These are phyloP conservation scores for Suhomyces terraborum DNA, from an alignment of 1,139 yeast genomes.

Conservation along the genomic window DNA sequence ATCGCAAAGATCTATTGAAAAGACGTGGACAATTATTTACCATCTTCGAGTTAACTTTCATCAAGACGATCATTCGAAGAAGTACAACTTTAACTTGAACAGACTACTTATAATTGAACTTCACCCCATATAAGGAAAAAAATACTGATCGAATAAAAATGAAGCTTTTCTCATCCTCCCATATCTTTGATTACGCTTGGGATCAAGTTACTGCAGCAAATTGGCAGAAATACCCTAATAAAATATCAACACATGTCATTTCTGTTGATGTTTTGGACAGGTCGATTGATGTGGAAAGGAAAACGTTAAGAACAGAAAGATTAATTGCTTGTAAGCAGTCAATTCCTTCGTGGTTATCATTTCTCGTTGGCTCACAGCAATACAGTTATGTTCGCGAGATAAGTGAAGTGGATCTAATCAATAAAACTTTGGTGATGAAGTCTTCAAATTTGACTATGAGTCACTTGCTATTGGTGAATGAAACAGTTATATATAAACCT, in stretches of 20 bases:
- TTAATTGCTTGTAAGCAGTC: conserved; percentile 87
- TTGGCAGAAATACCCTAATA: conserved; percentile 96
- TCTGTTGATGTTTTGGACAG: conserved; percentile 87
- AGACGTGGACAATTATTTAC: no score
- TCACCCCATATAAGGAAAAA: no score
- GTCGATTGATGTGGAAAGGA: conserved; percentile 57
- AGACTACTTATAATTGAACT: no score
- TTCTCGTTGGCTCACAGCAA: conserved; percentile 72
- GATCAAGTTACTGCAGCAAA: conserved; percentile 94
- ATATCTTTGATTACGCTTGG: conserved; percentile 82
- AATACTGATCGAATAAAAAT: no score
- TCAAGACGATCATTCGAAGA: no score
- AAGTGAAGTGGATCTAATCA: conserved; percentile 73
- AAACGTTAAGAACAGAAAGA: conserved; percentile 76
- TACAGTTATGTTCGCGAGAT: conserved; percentile 86
- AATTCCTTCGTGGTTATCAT: conserved; percentile 79
- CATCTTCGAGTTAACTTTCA: no score
- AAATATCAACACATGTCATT: conserved; percentile 88
- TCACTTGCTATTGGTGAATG: conserved; percentile 75
- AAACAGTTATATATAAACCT: conserved; percentile 79
- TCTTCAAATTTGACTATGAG: conserved; percentile 87
- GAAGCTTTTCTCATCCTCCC: conserved; percentile 76
- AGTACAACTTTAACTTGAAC: no score
- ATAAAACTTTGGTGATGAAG: conserved; percentile 70
- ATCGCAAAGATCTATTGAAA: no score